Base-by-base conservation (phyloP, 2,329 filamentous ascomycete species). In the Stachybotrys echinatus region DNA sequence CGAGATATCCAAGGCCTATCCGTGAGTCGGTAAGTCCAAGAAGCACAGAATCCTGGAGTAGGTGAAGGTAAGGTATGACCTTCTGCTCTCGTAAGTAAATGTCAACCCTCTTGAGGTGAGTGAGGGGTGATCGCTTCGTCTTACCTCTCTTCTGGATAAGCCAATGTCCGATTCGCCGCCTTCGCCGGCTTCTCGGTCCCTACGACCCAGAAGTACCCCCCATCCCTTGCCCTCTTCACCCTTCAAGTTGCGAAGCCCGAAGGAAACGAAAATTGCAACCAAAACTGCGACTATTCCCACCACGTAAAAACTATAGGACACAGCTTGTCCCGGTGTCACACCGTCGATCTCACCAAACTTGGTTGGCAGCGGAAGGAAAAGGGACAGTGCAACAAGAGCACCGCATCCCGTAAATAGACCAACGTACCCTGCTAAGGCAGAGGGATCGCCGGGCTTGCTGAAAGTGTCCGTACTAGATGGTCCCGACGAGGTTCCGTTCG, bases 321-420 rank as follows among this genome's bases (percentile, higher is more conserved):
- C 84, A 2, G 92, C 89, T 56, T 87, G 73, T 2, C 81, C 84
- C 19, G 87, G 84, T 1, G 85, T 87, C 10, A 87, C 76, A n/a
- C 87, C 89, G 39, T 84, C 75, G 23, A 84, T 75, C 60, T 86
- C 81, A 22, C 77, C 77, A 62, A 97, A 95, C 31, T 80, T 79
- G 2, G 90, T 87, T 0, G 94, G 94, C 18, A 99, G 78, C 6
- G 92, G 94, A 14, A 99, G 76, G 63, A 99, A 97, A 31, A 94
- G 62, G 0, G 76, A 69, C 23, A 99, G 74, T 12, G 94, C 91
- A 5, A 99, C 77, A 5, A 99, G 77, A 14, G 94, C 94, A 52
- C 94, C 94, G 60, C 89, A 89, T 21, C 94, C 94, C 7, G 94
- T 96, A 64, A 95, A 95, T 51, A 96, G 75, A 5, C 94, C 94